phyloP scores from a whole-genome alignment of 352 stramenopile genomes.

The Aphanomyces euteiches region DNA sequence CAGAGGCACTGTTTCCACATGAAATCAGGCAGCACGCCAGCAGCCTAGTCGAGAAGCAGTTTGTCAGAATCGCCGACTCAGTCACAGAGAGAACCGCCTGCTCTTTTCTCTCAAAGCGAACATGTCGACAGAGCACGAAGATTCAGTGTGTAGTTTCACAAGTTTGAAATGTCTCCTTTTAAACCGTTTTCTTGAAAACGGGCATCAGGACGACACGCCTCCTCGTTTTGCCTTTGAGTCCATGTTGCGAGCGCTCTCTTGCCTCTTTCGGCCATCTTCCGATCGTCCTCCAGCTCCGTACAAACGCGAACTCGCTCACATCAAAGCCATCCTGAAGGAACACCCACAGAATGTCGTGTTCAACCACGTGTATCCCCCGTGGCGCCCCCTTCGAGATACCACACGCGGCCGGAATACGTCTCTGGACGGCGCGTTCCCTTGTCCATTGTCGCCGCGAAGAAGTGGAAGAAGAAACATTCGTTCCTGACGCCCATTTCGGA shows the following conservation, averaged over 20 bases:
- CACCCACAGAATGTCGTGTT: background rate
- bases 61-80: no score
- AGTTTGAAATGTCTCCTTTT: no score
- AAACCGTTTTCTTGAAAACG: no score
- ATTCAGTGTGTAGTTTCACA: no score
- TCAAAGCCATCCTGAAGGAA: background rate
- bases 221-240: background rate
- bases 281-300: background rate
- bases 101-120: no score
- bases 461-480: slow-evolving; percentile 3
- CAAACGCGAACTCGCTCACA: slow-evolving; percentile 7
- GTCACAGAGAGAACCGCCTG: no score
- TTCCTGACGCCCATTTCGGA: slow-evolving; percentile 5
- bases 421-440: slow-evolving; percentile 4
- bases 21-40: no score
- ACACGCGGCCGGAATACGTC: slow-evolving; percentile 3
- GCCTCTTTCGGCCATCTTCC: background rate
- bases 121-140: no score
- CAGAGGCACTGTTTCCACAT: no score
- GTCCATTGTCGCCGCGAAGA: slow-evolving; percentile 3
- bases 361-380: slow-evolving; percentile 13
- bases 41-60: no score
- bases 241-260: background rate
- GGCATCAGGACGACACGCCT: no score
- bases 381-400: background rate